These are phyloP conservation scores for Fragilaria crotonensis DNA, from an alignment of 108 stramenopile genomes.

Conservation along the genomic window DNA sequence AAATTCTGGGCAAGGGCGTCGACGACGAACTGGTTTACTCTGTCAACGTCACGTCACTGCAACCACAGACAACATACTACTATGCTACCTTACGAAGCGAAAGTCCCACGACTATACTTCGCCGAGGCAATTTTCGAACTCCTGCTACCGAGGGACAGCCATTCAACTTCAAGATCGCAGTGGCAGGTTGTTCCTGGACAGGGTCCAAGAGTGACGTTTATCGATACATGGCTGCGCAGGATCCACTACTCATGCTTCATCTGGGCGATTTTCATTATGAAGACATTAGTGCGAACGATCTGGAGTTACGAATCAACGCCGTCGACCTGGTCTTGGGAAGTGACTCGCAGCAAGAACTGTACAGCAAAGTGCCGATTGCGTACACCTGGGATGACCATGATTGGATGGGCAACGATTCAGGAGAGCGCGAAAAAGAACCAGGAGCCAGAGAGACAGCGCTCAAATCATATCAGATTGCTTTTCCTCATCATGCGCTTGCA, in stretches of 20 bases:
- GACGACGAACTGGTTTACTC: constrained; percentile 10
- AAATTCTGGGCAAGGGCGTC: constrained; percentile 12
- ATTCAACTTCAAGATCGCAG: constrained; percentile 42
- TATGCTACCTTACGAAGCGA: constrained; percentile 22
- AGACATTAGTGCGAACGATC: constrained; percentile 27
- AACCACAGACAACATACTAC: constrained; percentile 23
- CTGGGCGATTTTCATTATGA: constrained; percentile 54
- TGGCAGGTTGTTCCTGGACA: constrained; percentile 37
- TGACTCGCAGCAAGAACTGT: constrained; percentile 26
- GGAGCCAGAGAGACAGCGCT: constrained; percentile 22
- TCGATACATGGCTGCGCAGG: constrained; percentile 19
- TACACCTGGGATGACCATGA: constrained; percentile 66
- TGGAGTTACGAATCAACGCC: constrained; percentile 30
- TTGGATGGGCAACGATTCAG: constrained; percentile 43
- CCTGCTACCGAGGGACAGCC: constrained; percentile 26
- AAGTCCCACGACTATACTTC: not conserved
- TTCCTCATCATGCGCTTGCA: constrained; percentile 31
- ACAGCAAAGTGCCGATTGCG: constrained; percentile 26
- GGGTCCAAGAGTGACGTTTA: constrained; percentile 29
- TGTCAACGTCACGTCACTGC: constrained; percentile 20
- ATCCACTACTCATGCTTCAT: constrained; percentile 40
- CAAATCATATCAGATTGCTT: constrained; percentile 21
- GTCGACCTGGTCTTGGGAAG: constrained; percentile 45
- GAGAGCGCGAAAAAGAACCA: constrained; percentile 3
- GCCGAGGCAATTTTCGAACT: constrained; percentile 25